These are phyloP conservation scores for Thelephora ganbajun DNA, from an alignment of 768 basidiomycete species.

Conservation along the genomic window DNA sequence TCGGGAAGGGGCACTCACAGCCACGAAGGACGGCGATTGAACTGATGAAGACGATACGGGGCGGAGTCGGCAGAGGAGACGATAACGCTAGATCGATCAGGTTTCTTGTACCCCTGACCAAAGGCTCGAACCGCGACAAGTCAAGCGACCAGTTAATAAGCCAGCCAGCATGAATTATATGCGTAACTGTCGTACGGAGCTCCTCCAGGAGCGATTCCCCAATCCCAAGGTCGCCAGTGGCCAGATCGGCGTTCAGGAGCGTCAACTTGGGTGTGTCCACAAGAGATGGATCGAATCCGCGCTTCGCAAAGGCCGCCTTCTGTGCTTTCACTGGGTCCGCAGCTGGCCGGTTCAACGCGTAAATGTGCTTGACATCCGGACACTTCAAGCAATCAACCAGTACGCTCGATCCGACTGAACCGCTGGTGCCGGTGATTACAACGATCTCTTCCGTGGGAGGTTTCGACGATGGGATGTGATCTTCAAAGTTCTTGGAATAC, in stretches of 20 bases:
- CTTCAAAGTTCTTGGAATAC: neutral
- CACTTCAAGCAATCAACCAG: slow-evolving; percentile 2
- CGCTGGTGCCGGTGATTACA: slow-evolving; percentile 9
- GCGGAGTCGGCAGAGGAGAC: slow-evolving; percentile 12
- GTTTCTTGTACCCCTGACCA: slow-evolving; percentile 15
- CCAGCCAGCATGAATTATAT: slow-evolving; percentile 19
- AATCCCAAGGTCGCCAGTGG: neutral
- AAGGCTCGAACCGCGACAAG: slow-evolving; percentile 19
- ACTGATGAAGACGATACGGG: slow-evolving; percentile 21
- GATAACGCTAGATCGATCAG: slow-evolving; percentile 22
- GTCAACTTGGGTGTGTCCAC: neutral
- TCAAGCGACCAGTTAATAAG: slow-evolving; percentile 21
- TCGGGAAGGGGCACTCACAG: slow-evolving; percentile 3
- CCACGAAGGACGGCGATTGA: slow-evolving; percentile 18
- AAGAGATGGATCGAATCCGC: neutral
- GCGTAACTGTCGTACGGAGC: slow-evolving; percentile 10
- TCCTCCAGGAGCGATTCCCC: neutral
- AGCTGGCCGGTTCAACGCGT: neutral
- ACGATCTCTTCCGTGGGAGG: slow-evolving; percentile 1
- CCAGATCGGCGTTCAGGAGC: slow-evolving; percentile 4
- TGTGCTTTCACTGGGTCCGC: neutral
- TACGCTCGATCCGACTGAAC: slow-evolving; percentile 6
- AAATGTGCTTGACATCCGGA: slow-evolving; percentile 2
- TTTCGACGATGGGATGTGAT: neutral
- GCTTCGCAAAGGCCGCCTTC: neutral